Evolutionary conservation across 306 rosid species (phyloP).

Genomic region (Quercus alba): DNA sequence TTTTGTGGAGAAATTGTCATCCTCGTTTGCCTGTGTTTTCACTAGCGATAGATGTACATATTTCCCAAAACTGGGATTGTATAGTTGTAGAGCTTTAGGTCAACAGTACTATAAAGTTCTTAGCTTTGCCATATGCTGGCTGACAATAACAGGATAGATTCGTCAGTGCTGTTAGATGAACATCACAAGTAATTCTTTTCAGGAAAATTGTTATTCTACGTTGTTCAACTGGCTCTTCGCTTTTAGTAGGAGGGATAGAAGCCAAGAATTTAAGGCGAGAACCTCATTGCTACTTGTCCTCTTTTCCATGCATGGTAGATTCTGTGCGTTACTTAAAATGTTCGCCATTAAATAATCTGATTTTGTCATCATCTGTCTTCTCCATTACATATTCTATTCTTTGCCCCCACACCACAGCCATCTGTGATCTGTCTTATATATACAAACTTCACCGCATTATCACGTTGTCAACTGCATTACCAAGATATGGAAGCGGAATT

Average conservation of each 20-base stretch:
- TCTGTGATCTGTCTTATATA: not conserved
- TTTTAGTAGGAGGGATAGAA: not conserved
- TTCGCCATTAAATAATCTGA: constrained; percentile 27
- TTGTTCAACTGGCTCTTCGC: not conserved
- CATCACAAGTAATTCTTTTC: not conserved
- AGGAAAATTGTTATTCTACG: not conserved
- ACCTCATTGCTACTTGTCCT: constrained; percentile 2
- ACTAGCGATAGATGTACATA: not conserved
- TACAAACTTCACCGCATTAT: not conserved
- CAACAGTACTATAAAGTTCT: not conserved
- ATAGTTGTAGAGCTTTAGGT: not conserved
- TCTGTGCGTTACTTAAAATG: constrained; percentile 23
- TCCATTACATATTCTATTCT: constrained; percentile 27
- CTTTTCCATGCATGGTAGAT: not conserved
- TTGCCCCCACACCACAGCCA: constrained; percentile 27
- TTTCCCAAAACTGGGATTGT: not conserved
- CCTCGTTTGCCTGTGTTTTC: not conserved
- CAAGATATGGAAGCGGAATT: constrained; percentile 46
- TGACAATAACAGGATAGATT: not conserved
- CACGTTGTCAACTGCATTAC: constrained; percentile 9
- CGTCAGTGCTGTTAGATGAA: not conserved
- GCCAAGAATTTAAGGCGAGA: not conserved
- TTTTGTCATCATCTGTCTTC: not conserved
- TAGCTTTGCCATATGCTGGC: not conserved
- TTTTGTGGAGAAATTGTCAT: not conserved